Percentiles rank a stretch among this genome's conserved stretches.
phyloP scores from a whole-genome alignment of 345 rosid species.

The Erucastrum elatum region DNA sequence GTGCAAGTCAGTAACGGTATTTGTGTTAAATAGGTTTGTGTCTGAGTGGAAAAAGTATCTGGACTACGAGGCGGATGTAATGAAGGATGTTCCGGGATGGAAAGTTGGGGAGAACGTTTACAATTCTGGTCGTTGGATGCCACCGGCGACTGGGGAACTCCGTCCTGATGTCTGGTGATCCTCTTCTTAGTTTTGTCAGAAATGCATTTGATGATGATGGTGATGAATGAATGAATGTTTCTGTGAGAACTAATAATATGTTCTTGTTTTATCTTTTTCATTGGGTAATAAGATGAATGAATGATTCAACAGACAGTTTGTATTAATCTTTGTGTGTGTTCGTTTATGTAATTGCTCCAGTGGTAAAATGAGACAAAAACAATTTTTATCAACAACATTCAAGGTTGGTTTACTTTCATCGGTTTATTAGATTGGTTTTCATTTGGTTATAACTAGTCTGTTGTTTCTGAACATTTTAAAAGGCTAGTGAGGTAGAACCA shows the following conservation, averaged over 20 bases:
- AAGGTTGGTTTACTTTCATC: not conserved
- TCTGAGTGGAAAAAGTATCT: conserved; percentile 97
- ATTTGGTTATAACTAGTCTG: not conserved
- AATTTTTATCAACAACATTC: conserved; percentile 16
- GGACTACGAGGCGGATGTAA: conserved; percentile 95
- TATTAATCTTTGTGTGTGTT: conserved; percentile 19
- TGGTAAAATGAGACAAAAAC: not conserved
- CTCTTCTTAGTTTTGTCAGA: not conserved
- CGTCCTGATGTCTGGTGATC: conserved; percentile 97
- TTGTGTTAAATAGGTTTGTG: conserved; percentile 59
- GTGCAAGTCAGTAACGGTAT: not conserved
- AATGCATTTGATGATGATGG: conserved; percentile 28
- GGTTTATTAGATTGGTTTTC: not conserved
- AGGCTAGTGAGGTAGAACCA: not conserved
- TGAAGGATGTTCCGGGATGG: conserved; percentile 99
- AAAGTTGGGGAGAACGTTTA: conserved; percentile 94
- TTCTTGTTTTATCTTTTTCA: conserved; percentile 17
- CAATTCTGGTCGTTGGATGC: conserved; percentile 97
- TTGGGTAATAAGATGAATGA: conserved; percentile 20
- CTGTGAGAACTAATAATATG: not conserved
- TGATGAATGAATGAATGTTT: conserved; percentile 32
- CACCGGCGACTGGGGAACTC: conserved; percentile 97
- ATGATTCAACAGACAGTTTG: conserved; percentile 25
- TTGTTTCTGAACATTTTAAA: not conserved
- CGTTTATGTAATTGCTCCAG: not conserved